Evolutionary conservation across 805 yeast genomes (phyloP).

Genomic region (Pichia thaimueangensis): DNA sequence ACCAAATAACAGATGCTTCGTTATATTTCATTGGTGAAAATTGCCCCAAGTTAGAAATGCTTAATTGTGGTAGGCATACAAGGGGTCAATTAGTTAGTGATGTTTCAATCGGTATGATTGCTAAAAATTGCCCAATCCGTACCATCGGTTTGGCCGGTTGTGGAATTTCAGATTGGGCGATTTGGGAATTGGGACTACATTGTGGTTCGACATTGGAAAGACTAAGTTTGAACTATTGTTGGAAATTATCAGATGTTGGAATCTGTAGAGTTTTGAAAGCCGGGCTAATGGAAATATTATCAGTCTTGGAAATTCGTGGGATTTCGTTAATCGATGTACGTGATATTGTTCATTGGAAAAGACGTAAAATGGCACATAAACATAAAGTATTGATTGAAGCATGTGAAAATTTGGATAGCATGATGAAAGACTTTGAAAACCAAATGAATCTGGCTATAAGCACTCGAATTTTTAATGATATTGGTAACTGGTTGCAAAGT

Average conservation of each 20-base stretch:
- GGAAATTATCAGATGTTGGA: slow-evolving; percentile 28
- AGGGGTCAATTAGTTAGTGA: slow-evolving; percentile 67
- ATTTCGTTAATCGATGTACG: slow-evolving; percentile 52
- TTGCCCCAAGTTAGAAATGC: slow-evolving; percentile 49
- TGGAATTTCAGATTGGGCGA: slow-evolving; percentile 61
- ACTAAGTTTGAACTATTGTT: slow-evolving; percentile 71
- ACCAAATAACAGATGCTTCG: slow-evolving; percentile 67
- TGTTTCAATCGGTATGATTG: slow-evolving; percentile 52
- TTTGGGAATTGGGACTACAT: slow-evolving; percentile 71
- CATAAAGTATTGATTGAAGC: slow-evolving; percentile 62
- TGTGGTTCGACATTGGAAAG: slow-evolving; percentile 46
- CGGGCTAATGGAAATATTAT: slow-evolving; percentile 49
- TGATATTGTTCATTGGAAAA: slow-evolving; percentile 64
- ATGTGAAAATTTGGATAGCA: slow-evolving; percentile 59
- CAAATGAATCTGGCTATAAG: slow-evolving; percentile 51
- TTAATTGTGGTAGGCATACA: slow-evolving; percentile 76
- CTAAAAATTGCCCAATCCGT: slow-evolving; percentile 47
- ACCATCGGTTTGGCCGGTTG: slow-evolving; percentile 92
- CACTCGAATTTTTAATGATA: slow-evolving; percentile 53
- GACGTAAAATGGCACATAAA: slow-evolving; percentile 37
- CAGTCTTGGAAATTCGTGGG: slow-evolving; percentile 73
- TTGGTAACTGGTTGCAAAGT: slow-evolving; percentile 56
- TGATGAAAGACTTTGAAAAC: slow-evolving; percentile 56
- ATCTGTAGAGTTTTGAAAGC: slow-evolving; percentile 30
- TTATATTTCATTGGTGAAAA: slow-evolving; percentile 56